Evolutionary conservation across 495 filamentous ascomycete genomes (phyloP).

Genomic region (Aeminium ludgeri): DNA sequence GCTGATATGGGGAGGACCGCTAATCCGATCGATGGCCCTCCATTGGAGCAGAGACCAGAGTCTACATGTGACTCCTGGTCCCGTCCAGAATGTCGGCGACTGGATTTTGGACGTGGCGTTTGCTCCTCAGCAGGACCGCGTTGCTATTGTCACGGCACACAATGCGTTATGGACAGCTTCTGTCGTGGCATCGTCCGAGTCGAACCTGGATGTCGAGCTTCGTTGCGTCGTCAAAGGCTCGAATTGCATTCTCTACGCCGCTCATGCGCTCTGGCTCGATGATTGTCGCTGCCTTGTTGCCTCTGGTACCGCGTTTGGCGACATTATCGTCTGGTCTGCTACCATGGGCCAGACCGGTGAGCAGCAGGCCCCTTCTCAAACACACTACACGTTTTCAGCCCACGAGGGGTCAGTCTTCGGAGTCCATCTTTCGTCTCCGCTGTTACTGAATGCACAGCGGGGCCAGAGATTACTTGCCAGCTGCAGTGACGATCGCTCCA

Average conservation of each 20-base stretch:
- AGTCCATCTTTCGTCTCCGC: slow-evolving; percentile 52
- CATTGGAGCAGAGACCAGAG: neutral
- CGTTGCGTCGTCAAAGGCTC: slow-evolving; percentile 44
- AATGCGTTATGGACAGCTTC: slow-evolving; percentile 44
- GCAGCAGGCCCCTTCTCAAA: slow-evolving; percentile 16
- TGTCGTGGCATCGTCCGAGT: neutral
- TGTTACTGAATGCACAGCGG: slow-evolving; percentile 26
- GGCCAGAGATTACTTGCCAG: slow-evolving; percentile 52
- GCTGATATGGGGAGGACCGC: slow-evolving; percentile 21
- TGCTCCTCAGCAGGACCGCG: slow-evolving; percentile 17
- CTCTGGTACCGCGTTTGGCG: slow-evolving; percentile 83
- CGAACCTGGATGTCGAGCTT: slow-evolving; percentile 9
- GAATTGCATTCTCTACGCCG: slow-evolving; percentile 75
- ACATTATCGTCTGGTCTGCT: slow-evolving; percentile 80
- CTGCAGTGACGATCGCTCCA: slow-evolving; percentile 88
- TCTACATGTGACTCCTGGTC: neutral
- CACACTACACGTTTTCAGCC: slow-evolving; percentile 62
- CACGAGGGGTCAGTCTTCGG: slow-evolving; percentile 93
- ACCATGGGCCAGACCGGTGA: neutral
- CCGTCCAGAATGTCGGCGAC: slow-evolving; percentile 37
- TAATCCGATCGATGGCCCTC: neutral
- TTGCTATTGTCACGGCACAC: slow-evolving; percentile 61
- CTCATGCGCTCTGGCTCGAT: slow-evolving; percentile 47
- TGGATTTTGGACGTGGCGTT: slow-evolving; percentile 72
- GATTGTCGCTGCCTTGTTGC: slow-evolving; percentile 49